Base-by-base conservation (phyloP, 2,329 filamentous ascomycete species). In the Canariomyces notabilis region DNA sequence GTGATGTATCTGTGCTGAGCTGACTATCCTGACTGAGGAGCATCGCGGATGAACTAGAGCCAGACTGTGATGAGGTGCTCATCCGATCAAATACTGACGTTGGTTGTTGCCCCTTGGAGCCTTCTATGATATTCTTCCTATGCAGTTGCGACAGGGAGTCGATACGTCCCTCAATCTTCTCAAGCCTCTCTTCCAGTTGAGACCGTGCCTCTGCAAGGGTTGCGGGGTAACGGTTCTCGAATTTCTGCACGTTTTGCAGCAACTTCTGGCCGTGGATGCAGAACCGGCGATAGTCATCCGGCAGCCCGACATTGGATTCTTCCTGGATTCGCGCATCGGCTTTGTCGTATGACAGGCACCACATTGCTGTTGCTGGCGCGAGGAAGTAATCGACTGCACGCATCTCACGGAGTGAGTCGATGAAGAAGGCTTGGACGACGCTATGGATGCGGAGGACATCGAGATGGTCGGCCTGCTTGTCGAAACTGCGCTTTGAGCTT, bases 251-350 rank as follows among this genome's bases (percentile, higher is more conserved):
- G 55, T 76, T 72, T 21, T 67, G 60, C 3, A 68, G 50, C 14
- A 80, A 60, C 41, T 67, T 70, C 31, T 66, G 64, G 0, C 75
- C 75, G 46, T 80, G 76, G 15, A 77, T 72, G 15, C 67, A 61
- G 41, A 76, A 77, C 8, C 74, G 63, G 11, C 72, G 65, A 54
- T 75, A 79, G 54, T 80, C 76, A 44, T 77, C 72, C 0, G 75
- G 67, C 23, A 75, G 60, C 5, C 74, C 72, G 1, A 68, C 64
- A 23, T 64, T 59, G 0, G 64, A 58, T 42, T 69, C 67, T 5
- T 65, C 61, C n/a, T 64, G 61, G 47, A 75, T 72, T 12, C 70
- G 65, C 26, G 58, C 54, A 29, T 70, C 63, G 3, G 74, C 75
- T 19, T 68, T 63, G 16, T 73, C 67, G 40, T 73, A 78, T 0